A percentile compares a stretch with the other conserved stretches of the same genome.
phyloP scores from a whole-genome alignment of 352 stramenopile genomes.

The Pythium aristosporum region DNA sequence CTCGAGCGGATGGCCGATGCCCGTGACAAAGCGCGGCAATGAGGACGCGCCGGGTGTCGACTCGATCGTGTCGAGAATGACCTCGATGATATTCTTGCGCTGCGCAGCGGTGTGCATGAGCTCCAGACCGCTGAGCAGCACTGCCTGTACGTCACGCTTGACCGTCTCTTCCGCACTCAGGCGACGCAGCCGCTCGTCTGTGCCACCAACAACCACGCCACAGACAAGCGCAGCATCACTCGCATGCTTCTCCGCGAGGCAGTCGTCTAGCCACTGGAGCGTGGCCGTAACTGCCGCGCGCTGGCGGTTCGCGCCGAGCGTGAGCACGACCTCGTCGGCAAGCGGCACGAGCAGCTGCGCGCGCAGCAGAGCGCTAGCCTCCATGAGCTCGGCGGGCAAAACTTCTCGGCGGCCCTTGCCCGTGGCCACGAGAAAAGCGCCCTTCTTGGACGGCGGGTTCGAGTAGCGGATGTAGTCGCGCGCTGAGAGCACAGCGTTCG shows the following conservation, averaged over 20 bases:
- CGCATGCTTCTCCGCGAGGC: conserved; percentile 31
- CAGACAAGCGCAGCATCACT: conserved; percentile 36
- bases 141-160: conserved; percentile 63
- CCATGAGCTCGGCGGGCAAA: conserved; percentile 58
- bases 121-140: conserved; percentile 66
- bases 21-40: conserved; percentile 62
- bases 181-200: conserved; percentile 49
- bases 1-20: conserved; percentile 64
- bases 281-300: conserved; percentile 59
- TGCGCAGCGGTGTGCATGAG: conserved; percentile 34
- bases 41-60: conserved; percentile 3
- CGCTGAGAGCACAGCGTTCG: conserved; percentile 58
- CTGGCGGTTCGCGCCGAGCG: conserved; percentile 67
- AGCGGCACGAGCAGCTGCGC: conserved; percentile 63
- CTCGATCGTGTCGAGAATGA: conserved; percentile 41
- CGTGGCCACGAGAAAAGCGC: conserved; percentile 60
- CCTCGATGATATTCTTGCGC: conserved; percentile 47
- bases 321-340: conserved; percentile 58
- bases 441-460: conserved; percentile 57
- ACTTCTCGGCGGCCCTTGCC: conserved; percentile 47
- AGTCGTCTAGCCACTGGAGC: conserved; percentile 73
- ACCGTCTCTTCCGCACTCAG: conserved; percentile 59
- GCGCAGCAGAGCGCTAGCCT: conserved; percentile 41
- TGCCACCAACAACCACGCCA: conserved; percentile 68
- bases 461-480: conserved; percentile 66